phyloP scores from a whole-genome alignment of 192 early-diverging fungal species.

The Backusella circina region DNA sequence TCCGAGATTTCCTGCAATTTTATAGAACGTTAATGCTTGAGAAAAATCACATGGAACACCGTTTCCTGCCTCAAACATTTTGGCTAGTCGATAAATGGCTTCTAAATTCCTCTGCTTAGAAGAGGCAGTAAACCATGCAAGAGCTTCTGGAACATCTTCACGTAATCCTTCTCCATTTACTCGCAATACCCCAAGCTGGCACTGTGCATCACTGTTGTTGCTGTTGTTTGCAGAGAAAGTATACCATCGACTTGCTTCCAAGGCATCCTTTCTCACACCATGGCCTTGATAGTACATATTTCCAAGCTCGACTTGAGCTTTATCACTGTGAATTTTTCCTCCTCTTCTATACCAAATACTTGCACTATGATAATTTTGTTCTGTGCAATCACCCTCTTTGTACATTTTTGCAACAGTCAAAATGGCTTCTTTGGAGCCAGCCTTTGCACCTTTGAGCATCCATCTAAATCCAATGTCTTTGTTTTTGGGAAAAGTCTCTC shows the following conservation, averaged over 20 bases:
- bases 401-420: slow-evolving; percentile 28
- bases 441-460: background rate
- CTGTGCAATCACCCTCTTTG: slow-evolving; percentile 69
- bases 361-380: slow-evolving; percentile 58
- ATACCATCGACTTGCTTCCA: slow-evolving; percentile 60
- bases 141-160: background rate
- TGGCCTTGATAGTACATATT: slow-evolving; percentile 76
- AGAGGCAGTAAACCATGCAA: background rate
- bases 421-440: too few species aligned
- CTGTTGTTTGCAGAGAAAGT: background rate
- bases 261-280: slow-evolving; percentile 61
- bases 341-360: slow-evolving; percentile 66
- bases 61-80: background rate
- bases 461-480: background rate
- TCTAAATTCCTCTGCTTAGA: background rate
- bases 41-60: background rate
- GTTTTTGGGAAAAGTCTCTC: background rate
- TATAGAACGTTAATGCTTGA: background rate
- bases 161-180: background rate
- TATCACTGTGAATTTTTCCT: slow-evolving; percentile 52
- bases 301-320: slow-evolving; percentile 67
- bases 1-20: background rate
- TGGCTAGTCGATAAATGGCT: background rate
- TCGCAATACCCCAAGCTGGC: background rate
- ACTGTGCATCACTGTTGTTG: background rate